phyloP scores from a whole-genome alignment of 495 filamentous ascomycete genomes.

The Daldinia vernicosa region DNA sequence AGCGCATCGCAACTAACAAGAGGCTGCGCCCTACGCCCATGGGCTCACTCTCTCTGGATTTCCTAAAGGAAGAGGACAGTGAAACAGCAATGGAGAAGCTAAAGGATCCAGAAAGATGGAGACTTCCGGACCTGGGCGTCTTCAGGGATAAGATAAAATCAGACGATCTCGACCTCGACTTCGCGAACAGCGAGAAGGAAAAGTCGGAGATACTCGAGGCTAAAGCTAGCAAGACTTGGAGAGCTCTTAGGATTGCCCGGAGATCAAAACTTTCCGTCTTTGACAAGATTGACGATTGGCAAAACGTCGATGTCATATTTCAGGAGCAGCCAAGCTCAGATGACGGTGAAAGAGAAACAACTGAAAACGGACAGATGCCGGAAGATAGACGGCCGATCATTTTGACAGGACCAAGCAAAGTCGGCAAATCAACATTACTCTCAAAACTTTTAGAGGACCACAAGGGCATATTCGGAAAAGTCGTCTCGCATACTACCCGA shows the following conservation, averaged over 20 bases:
- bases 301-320: constrained; percentile 67
- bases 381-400: constrained; percentile 57
- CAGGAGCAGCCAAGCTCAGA: constrained; percentile 49
- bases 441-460: constrained; percentile 55
- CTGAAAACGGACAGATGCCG: constrained; percentile 45
- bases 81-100: constrained; percentile 57
- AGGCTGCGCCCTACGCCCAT: constrained; percentile 71
- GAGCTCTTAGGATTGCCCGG: constrained; percentile 79
- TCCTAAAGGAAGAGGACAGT: constrained; percentile 71
- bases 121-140: constrained; percentile 54
- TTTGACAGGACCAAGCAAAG: constrained; percentile 54
- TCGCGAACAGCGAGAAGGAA: constrained; percentile 74
- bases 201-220: constrained; percentile 69
- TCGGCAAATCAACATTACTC: constrained; percentile 51
- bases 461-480: constrained; percentile 52
- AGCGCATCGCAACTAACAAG: constrained; percentile 71
- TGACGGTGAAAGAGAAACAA: constrained; percentile 33
- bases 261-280: constrained; percentile 76
- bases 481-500: constrained; percentile 56
- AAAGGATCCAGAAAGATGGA: constrained; percentile 55
- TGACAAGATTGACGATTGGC: constrained; percentile 85
- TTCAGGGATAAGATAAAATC: constrained; percentile 70
- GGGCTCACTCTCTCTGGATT: constrained; percentile 76
- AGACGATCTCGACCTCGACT: constrained; percentile 84
- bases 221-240: constrained; percentile 89